Evolutionary conservation across 2,329 filamentous ascomycete genomes (phyloP).

Genomic region (Aspergillaceae sp.): DNA sequence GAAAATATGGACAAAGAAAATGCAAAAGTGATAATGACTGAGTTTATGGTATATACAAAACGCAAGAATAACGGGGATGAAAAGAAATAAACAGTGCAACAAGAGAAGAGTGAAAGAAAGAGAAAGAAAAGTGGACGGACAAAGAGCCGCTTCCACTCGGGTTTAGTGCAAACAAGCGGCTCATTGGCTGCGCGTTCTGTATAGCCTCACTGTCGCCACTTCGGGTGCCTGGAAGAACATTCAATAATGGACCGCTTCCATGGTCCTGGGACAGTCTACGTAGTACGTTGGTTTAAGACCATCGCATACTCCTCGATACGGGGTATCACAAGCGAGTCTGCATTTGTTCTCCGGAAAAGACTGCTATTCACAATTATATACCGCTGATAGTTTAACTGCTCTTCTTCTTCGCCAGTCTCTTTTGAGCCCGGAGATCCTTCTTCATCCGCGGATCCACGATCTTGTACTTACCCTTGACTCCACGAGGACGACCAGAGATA

Average conservation of each 20-base stretch:
- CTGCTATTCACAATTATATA: slow-evolving; percentile 9
- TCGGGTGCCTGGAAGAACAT: not conserved
- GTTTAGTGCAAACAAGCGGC: not conserved
- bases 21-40: slow-evolving; percentile 1
- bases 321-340: not conserved
- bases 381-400: slow-evolving; percentile 30
- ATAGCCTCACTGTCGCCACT: slow-evolving; percentile 1
- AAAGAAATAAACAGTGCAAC: slow-evolving; percentile 2
- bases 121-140: not conserved
- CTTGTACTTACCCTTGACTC: slow-evolving; percentile 93
- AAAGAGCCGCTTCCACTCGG: not conserved
- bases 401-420: slow-evolving; percentile 69
- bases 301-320: not conserved
- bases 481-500: slow-evolving; percentile 75
- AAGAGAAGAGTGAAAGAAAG: slow-evolving; percentile 3
- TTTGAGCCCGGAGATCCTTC: slow-evolving; percentile 86
- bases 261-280: not conserved
- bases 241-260: too few relatives aligned
- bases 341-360: slow-evolving; percentile 6
- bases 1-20: slow-evolving; percentile 5
- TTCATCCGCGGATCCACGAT: slow-evolving; percentile 94
- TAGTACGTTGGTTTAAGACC: not conserved
- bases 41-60: not conserved
- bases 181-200: not conserved
- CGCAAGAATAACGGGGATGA: slow-evolving; percentile 6